Conservation (phyloP, 1,284 basidiomycete species). For the Testicularia cyperi region DNA sequence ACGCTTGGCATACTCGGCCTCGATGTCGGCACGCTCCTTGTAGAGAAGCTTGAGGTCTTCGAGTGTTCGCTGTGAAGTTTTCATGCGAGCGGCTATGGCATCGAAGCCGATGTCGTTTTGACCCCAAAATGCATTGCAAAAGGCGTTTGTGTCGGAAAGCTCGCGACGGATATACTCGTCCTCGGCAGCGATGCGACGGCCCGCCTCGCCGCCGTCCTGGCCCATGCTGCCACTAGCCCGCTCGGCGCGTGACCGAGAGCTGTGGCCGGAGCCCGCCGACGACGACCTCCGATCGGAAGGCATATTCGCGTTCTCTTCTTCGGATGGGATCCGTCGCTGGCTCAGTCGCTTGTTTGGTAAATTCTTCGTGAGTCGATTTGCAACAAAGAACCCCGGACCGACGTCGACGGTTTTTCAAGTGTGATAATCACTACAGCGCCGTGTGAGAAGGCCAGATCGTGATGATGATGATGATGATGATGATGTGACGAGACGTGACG, state of each 20-base stretch:
- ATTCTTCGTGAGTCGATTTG: too few species aligned
- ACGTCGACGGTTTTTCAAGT: too few species aligned
- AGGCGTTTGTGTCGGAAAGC: slow-evolving; percentile 67
- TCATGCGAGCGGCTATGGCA: slow-evolving; percentile 82
- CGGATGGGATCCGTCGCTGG: too few species aligned
- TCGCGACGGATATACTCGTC: slow-evolving; percentile 48
- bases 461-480: too few species aligned
- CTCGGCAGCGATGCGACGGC: slow-evolving; percentile 43
- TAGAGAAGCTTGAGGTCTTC: slow-evolving; percentile 84
- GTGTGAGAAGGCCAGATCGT: too few species aligned
- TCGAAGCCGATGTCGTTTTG: slow-evolving; percentile 78
- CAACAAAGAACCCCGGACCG: too few species aligned
- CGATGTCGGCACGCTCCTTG: slow-evolving; percentile 84
- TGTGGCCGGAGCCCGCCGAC: slow-evolving; percentile 39
- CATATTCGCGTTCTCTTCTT: slow-evolving; percentile 26
- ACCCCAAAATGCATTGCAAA: slow-evolving; percentile 94
- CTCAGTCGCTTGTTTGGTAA: too few species aligned
- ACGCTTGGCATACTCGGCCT: slow-evolving; percentile 92
- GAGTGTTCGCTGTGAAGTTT: slow-evolving; percentile 78
- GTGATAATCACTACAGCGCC: too few species aligned
- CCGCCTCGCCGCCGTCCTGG: slow-evolving; percentile 44
- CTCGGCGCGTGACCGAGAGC: slow-evolving; percentile 32
- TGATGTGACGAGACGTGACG: too few species aligned
- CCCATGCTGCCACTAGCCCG: slow-evolving; percentile 39
- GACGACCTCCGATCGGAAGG: slow-evolving; percentile 39